Evolutionary conservation across 2,329 filamentous ascomycete genomes (phyloP).

Genomic region (Penicillium psychrosexuale): DNA sequence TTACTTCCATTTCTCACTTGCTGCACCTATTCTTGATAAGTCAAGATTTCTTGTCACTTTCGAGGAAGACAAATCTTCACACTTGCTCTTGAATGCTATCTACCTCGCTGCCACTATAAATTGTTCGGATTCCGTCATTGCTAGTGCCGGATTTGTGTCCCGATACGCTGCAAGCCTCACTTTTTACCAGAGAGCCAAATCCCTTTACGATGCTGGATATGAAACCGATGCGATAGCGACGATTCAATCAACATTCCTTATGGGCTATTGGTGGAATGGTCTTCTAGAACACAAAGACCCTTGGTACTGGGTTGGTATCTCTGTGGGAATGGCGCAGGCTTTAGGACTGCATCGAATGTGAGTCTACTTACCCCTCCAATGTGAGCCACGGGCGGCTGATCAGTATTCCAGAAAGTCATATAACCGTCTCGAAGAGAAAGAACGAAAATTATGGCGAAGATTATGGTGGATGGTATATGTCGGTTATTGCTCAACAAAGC

Average conservation of each 20-base stretch:
- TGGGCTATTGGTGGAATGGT: constrained; percentile 28
- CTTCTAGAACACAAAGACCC: constrained; percentile 28
- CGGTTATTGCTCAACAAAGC: not conserved
- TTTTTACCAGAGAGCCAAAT: constrained; percentile 27
- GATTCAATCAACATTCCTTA: constrained; percentile 23
- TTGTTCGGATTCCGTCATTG: constrained; percentile 20
- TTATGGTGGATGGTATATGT: constrained; percentile 24
- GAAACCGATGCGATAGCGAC: constrained; percentile 23
- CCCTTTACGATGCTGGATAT: constrained; percentile 27
- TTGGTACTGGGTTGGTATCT: constrained; percentile 27
- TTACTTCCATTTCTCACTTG: constrained; percentile 22
- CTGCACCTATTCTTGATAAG: constrained; percentile 22
- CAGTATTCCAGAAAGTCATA: constrained; percentile 14
- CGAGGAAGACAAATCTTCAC: constrained; percentile 14
- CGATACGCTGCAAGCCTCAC: constrained; percentile 23
- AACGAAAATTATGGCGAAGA: constrained; percentile 20
- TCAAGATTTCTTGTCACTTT: constrained; percentile 15
- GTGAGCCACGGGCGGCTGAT: not conserved
- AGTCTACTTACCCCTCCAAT: not conserved
- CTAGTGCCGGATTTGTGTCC: constrained; percentile 19
- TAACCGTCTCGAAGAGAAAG: constrained; percentile 2
- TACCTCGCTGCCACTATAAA: constrained; percentile 20
- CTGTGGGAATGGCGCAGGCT: constrained; percentile 24
- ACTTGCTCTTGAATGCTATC: constrained; percentile 23
- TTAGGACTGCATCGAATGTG: constrained; percentile 27